These are phyloP conservation scores for Hibiscus syriacus DNA, from an alignment of 345 rosid genomes.

Conservation along the genomic window DNA sequence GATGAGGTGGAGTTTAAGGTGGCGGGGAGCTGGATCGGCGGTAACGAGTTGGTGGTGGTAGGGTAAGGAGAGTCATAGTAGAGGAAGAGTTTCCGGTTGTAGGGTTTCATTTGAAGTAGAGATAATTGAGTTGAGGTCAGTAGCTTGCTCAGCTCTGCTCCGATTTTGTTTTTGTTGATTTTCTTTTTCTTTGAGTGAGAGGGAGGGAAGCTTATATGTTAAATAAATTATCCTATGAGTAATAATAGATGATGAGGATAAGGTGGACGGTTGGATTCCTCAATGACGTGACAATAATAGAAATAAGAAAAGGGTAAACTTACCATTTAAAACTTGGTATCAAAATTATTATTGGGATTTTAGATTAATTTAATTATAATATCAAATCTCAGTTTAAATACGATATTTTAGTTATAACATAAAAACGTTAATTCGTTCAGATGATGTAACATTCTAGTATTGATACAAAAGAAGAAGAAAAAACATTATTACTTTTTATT, in stretches of 20 bases:
- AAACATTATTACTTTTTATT: too few species aligned
- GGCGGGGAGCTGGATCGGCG: conserved; percentile 3
- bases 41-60: neutral
- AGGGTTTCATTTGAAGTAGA: conserved; percentile 18
- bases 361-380: too few species aligned
- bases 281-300: too few species aligned
- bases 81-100: conserved; percentile 19
- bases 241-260: neutral
- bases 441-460: too few species aligned
- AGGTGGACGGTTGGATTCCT: too few species aligned
- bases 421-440: too few species aligned
- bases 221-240: neutral
- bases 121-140: neutral
- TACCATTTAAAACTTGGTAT: too few species aligned
- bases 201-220: neutral
- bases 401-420: too few species aligned
- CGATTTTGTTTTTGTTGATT: neutral
- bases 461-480: too few species aligned
- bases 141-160: neutral
- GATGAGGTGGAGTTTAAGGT: conserved; percentile 7
- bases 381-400: too few species aligned
- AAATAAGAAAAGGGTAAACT: too few species aligned
- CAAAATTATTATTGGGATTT: too few species aligned
- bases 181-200: neutral
- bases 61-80: neutral